Conservation (phyloP, 768 basidiomycete genomes). For the Boletus tomentosulus region DNA sequence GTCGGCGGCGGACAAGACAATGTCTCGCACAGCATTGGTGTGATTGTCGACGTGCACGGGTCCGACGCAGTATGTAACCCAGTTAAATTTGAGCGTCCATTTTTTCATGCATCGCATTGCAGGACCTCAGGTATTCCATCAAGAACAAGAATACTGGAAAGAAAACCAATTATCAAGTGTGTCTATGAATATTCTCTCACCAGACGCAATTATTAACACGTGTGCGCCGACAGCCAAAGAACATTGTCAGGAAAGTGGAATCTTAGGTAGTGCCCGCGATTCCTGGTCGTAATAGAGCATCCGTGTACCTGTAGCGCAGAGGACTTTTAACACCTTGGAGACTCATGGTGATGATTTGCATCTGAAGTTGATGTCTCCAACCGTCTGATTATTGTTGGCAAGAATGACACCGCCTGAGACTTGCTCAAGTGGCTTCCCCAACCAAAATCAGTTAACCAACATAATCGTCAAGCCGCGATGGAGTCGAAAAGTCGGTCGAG, state of each 20-base stretch:
- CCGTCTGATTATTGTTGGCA: too few species aligned
- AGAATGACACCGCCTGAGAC: too few species aligned
- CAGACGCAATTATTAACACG: neutral
- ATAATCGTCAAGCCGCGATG: too few species aligned
- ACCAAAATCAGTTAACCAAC: too few species aligned
- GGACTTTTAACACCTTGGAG: too few species aligned
- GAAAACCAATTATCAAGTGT: constrained; percentile 35
- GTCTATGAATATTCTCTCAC: neutral
- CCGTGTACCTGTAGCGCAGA: constrained; percentile 3
- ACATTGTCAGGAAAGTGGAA: constrained; percentile 32
- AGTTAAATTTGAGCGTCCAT: fast-evolving
- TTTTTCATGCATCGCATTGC: neutral
- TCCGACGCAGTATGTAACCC: constrained; percentile 32
- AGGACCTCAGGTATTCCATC: constrained; percentile 36
- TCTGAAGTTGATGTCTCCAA: too few species aligned
- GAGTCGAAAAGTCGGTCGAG: too few species aligned
- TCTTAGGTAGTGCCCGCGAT: neutral
- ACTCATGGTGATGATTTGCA: too few species aligned
- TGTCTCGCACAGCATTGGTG: constrained; percentile 36
- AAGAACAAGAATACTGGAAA: constrained; percentile 44
- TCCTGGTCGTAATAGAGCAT: neutral
- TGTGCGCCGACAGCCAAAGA: constrained; percentile 30
- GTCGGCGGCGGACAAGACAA: constrained; percentile 39
- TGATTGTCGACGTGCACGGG: constrained; percentile 31
- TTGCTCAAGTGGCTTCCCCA: too few species aligned